A percentile compares a stretch with the other conserved stretches of the same genome.
Conservation (phyloP, 1,284 basidiomycete genomes). For the Neonothopanus nambi region DNA sequence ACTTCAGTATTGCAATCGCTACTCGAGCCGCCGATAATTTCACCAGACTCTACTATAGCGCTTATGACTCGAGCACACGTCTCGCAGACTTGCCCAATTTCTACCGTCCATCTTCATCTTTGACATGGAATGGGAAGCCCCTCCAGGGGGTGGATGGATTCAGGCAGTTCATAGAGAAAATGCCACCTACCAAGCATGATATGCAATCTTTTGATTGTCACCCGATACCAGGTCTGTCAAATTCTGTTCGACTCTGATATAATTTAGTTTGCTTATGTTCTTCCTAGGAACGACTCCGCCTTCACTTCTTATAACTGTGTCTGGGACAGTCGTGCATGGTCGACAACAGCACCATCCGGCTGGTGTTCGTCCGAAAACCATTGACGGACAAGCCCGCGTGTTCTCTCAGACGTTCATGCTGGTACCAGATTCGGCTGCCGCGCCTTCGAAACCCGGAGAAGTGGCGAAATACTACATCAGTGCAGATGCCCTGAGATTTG, state of each 20-base stretch:
- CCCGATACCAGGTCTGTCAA: slow-evolving; percentile 78
- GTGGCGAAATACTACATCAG: slow-evolving; percentile 79
- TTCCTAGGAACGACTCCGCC: slow-evolving; percentile 67
- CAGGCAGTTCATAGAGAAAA: slow-evolving; percentile 60
- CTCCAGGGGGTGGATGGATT: slow-evolving; percentile 71
- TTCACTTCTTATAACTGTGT: slow-evolving; percentile 75
- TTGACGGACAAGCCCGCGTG: slow-evolving; percentile 78
- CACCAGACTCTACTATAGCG: slow-evolving; percentile 73
- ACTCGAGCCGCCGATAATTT: slow-evolving; percentile 80
- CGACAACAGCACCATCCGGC: slow-evolving; percentile 53
- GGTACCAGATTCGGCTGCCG: slow-evolving; percentile 66
- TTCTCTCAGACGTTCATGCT: slow-evolving; percentile 87
- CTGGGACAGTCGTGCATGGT: slow-evolving; percentile 78
- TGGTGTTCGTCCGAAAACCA: slow-evolving; percentile 40
- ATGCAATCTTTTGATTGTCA: slow-evolving; percentile 86
- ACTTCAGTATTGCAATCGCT: slow-evolving; percentile 74
- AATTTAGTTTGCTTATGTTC: slow-evolving; percentile 5
- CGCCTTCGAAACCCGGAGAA: slow-evolving; percentile 63
- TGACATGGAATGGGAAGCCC: slow-evolving; percentile 86
- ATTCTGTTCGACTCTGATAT: slow-evolving; percentile 1
- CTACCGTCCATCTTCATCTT: slow-evolving; percentile 71
- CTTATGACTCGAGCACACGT: slow-evolving; percentile 75
- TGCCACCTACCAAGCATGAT: slow-evolving; percentile 78
- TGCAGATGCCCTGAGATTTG: slow-evolving; percentile 75
- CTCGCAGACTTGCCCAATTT: slow-evolving; percentile 72